Evolutionary conservation across 148 eudicot species (phyloP).

Genomic region (Linanthus parryae): DNA sequence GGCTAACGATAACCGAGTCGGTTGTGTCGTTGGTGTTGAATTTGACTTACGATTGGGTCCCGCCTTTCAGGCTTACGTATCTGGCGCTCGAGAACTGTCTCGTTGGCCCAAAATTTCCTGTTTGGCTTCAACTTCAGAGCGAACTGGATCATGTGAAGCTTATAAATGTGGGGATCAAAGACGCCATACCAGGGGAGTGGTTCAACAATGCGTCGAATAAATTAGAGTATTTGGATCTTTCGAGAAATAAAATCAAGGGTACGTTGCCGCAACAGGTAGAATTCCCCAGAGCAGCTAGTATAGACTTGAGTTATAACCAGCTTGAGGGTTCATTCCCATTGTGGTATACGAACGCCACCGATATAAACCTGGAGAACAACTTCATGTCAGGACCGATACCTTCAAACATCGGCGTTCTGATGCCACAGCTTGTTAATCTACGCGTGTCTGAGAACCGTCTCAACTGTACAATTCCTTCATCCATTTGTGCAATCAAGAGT

Average conservation of each 20-base stretch:
- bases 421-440: slow-evolving; percentile 11
- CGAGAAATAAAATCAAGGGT: slow-evolving; percentile 15
- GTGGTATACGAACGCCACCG: slow-evolving; percentile 10
- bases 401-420: neutral
- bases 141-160: neutral
- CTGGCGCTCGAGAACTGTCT: slow-evolving; percentile 7
- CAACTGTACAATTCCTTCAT: slow-evolving; percentile 12
- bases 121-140: slow-evolving; percentile 12
- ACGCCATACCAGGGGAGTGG: slow-evolving; percentile 18
- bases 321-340: slow-evolving; percentile 20
- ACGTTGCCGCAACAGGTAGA: slow-evolving; percentile 9
- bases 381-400: slow-evolving; percentile 15
- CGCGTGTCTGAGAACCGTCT: slow-evolving; percentile 12
- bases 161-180: slow-evolving; percentile 11
- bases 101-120: slow-evolving; percentile 21
- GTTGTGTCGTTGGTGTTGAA: slow-evolving; percentile 13
- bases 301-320: slow-evolving; percentile 14
- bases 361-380: slow-evolving; percentile 13
- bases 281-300: neutral
- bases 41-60: slow-evolving; percentile 14
- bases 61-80: slow-evolving; percentile 14
- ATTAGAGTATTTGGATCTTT: slow-evolving; percentile 7
- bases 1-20: neutral
- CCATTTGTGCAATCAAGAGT: neutral
- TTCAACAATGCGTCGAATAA: slow-evolving; percentile 11